These are phyloP conservation scores for Lepidium africanum DNA, from an alignment of 345 rosid genomes.

Conservation along the genomic window DNA sequence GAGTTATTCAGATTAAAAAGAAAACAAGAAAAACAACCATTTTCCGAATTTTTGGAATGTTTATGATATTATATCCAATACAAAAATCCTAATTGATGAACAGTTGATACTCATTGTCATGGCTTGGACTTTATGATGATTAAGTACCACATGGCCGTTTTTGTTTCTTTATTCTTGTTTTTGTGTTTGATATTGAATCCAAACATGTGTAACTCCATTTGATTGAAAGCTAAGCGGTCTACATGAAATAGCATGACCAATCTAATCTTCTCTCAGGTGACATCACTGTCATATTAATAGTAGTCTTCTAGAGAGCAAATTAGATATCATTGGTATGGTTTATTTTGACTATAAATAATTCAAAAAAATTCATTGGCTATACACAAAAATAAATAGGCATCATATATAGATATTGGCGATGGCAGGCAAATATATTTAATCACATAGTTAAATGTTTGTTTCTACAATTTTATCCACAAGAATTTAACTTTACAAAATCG, in stretches of 20 bases:
- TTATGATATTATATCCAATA: not conserved
- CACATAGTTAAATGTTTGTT: too few relatives aligned
- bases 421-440: too few relatives aligned
- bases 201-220: not conserved
- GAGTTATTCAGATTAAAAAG: too few relatives aligned
- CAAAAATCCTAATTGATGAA: not conserved
- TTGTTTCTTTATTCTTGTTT: not conserved
- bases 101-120: not conserved
- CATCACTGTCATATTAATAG: not conserved
- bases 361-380: too few relatives aligned
- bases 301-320: not conserved
- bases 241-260: not conserved
- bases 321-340: not conserved
- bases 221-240: not conserved
- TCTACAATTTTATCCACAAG: too few relatives aligned
- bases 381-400: too few relatives aligned
- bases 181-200: not conserved
- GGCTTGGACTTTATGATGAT: not conserved
- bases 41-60: too few relatives aligned
- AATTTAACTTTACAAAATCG: too few relatives aligned
- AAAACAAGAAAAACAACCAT: too few relatives aligned
- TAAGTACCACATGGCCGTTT: not conserved
- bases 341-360: not conserved
- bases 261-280: not conserved
- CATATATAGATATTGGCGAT: too few relatives aligned